Evolutionary conservation across 2,329 filamentous ascomycete genomes (phyloP).

Genomic region (Pseudogymnoascus sp.): DNA sequence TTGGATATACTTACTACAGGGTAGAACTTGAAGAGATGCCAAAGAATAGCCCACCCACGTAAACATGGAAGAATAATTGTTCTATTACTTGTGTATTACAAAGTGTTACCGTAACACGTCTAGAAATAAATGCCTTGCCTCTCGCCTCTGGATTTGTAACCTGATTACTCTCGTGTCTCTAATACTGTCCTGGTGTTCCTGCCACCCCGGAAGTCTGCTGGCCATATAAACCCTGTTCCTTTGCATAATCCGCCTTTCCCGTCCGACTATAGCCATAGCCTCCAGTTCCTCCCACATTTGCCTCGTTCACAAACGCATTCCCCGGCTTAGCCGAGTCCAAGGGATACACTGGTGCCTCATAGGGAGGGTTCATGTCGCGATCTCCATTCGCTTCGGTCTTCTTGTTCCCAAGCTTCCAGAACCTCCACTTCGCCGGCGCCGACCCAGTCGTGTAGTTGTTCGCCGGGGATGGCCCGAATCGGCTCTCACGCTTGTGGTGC

Average conservation of each 20-base stretch:
- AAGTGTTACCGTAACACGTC: not conserved
- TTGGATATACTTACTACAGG: not conserved
- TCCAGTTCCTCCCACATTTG: not conserved
- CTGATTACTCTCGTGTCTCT: not conserved
- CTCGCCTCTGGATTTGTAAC: not conserved
- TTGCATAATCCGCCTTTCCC: constrained; percentile 1
- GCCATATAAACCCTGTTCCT: constrained; percentile 6
- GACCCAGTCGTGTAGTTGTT: constrained; percentile 62
- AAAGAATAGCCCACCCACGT: not conserved
- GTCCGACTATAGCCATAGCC: constrained; percentile 5
- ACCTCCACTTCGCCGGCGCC: constrained; percentile 29
- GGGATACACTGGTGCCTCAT: not conserved
- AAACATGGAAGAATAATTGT: not conserved
- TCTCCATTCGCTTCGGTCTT: not conserved
- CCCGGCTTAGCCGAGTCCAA: not conserved
- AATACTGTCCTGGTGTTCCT: constrained; percentile 7
- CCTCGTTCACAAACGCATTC: not conserved
- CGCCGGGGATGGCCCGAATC: constrained; percentile 56
- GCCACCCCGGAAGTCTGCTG: not conserved
- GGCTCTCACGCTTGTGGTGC: constrained; percentile 67
- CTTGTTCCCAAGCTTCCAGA: constrained; percentile 3
- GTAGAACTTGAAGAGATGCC: not conserved
- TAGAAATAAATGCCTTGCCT: not conserved
- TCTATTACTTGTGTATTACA: constrained; percentile 4
- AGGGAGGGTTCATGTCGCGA: not conserved